Evolutionary conservation across 1,139 yeast genomes (phyloP).

Genomic region (Suhomyces wounanorum): DNA sequence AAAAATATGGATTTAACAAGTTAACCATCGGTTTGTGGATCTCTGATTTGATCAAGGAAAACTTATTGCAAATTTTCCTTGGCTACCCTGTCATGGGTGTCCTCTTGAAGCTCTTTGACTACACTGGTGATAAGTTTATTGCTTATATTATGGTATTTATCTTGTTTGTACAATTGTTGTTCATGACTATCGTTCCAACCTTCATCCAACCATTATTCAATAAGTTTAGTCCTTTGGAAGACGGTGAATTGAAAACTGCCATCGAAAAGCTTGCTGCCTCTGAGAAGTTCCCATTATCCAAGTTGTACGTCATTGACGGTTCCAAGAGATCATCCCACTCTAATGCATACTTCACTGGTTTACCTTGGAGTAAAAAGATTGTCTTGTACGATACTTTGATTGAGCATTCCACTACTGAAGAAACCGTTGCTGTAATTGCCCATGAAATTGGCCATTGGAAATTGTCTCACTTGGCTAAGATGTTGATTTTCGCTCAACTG

Average conservation of each 20-base stretch:
- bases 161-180: constrained; percentile 67
- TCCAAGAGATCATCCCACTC: constrained; percentile 95
- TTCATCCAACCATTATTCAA: constrained; percentile 90
- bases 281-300: constrained; percentile 82
- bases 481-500: constrained; percentile 62
- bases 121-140: constrained; percentile 78
- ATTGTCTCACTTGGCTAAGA: constrained; percentile 76
- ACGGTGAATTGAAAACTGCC: constrained; percentile 80
- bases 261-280: constrained; percentile 77
- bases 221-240: constrained; percentile 85
- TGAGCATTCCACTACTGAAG: constrained; percentile 71
- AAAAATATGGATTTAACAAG: constrained; percentile 90
- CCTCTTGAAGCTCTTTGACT: constrained; percentile 76
- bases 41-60: constrained; percentile 65
- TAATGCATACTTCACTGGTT: constrained; percentile 91
- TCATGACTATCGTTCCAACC: constrained; percentile 76
- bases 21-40: constrained; percentile 71
- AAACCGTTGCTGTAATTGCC: constrained; percentile 91
- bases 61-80: constrained; percentile 53
- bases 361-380: constrained; percentile 96
- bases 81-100: constrained; percentile 76
- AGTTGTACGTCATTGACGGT: constrained; percentile 88
- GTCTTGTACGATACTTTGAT: constrained; percentile 90
- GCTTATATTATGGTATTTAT: constrained; percentile 75
- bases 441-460: constrained; percentile 99